Evolutionary conservation across 1,139 yeast species (phyloP), one percentile per base, ranked within the genome.

Genomic region (Taphrina pruni): DNA sequence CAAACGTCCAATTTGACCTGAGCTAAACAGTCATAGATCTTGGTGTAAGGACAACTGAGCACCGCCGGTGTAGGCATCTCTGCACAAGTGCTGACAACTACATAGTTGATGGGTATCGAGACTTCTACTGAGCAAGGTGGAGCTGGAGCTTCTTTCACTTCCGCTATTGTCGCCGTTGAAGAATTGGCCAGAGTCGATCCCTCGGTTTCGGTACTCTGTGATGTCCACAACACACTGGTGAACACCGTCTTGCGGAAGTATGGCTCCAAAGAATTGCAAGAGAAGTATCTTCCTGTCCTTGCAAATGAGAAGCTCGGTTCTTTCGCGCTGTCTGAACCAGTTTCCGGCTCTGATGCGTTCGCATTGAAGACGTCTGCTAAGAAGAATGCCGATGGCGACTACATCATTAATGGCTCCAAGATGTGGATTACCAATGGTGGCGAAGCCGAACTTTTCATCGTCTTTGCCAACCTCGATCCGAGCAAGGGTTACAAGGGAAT

Each of bases 381-480:
- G 56, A 76, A 77, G 69, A 76, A 77, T 62, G 75, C 75, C 35
- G 81, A 78, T 69, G 82, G 81, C 56, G 76, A 75, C 61, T 80
- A 78, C 72, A 78, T 80, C 35, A 70, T 81, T 65, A 76, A 77
- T 60, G 83, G 83, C 51, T 76, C 81, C 66, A 81, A 81, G 73
- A 80, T 81, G 83, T 81, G 83, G 83, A 81, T 81, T 75, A 80
- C 83, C 65, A 81, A 81, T 75, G 81, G 83, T 14, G 76, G 76
- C 17, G 83, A 81, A 74, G 83, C 83, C n/a, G 83, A 78, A 57
- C 71, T 81, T 32, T 81, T 81, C 72, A 73, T 81, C 36, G 78
- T 81, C 50, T 78, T 81, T 71, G 83, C 83, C 61, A 81, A 78
- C 73, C 74, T 79, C 45, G 83, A 79, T 69, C 82, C 83, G 20